Base-by-base conservation (phyloP, 129 eudicot genomes). In the Cynara cardunculus region DNA sequence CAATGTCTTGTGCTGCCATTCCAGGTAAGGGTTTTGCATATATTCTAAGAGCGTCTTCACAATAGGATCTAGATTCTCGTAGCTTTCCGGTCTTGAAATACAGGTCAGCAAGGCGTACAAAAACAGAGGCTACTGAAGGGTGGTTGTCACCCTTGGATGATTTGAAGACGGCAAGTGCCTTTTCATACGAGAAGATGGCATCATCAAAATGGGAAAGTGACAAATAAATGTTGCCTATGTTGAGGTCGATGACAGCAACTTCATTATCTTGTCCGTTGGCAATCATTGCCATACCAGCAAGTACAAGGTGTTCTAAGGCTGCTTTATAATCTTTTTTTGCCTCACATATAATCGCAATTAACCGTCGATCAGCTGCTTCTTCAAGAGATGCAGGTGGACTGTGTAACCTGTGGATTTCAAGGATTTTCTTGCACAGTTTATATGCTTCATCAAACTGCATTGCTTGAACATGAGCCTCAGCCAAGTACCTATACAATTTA, bases 391-490 rank as follows among this genome's bases (percentile, higher is more conserved):
- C 97, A 11, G 98, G 98, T 37, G 0, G 12, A 37, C 44, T 9
- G 8, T 94, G 97, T 44, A 87, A 92, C 18, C 92, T 90, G 75
- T 92, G 98, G 84, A 94, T 94, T 87, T 94, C 98, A 62, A 94
- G 94, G 25, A 97, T 94, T 87, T 85, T 88, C 82, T 91, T 85
- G 92, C 94, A 90, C 62, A 94, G 73, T 62, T 78, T 85, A 26
- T 94, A 96, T 22, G 97, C 98, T 31, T 94, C 98, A 31, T 94
- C 97, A 84, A 94, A 94, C 68, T 94, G 98, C 98, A 94, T 94
- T n/a, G 98, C 96, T 82, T 94, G 98, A n/a, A 94, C 98, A 82
- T 94, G 96, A n/a, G 98, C 97, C 86, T 94, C 98, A 2, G 98
- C 98, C 61, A 94, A 86, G 85, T 94, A 94, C 85, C 98, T 94